These are phyloP conservation scores for Ophiorrhiza pumila DNA, from an alignment of 257 asterid genomes.

Conservation along the genomic window DNA sequence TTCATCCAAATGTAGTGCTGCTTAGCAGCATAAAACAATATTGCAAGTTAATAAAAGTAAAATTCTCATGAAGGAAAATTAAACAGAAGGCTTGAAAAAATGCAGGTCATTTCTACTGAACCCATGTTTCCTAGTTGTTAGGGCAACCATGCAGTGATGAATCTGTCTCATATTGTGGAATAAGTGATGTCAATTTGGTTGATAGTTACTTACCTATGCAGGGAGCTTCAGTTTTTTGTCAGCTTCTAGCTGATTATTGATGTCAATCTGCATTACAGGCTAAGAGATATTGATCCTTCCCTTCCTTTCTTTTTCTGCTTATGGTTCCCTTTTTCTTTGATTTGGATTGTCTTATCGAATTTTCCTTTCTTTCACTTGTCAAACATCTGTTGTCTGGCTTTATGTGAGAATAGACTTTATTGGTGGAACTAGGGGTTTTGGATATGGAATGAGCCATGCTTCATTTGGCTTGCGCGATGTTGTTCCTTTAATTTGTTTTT, in stretches of 20 bases:
- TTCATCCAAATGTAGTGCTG: slow-evolving; percentile 9
- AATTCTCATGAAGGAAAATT: slow-evolving; percentile 17
- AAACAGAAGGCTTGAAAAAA: slow-evolving; percentile 6
- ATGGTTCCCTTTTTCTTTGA: background rate
- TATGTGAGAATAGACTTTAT: background rate
- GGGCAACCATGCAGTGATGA: background rate
- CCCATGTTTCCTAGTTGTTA: slow-evolving; percentile 12
- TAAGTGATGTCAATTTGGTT: slow-evolving; percentile 1
- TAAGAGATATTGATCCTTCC: background rate
- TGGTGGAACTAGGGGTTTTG: background rate
- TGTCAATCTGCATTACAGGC: background rate
- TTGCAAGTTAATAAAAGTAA: slow-evolving; percentile 2
- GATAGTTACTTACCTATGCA: background rate
- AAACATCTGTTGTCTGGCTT: slow-evolving; percentile 6
- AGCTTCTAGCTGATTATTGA: background rate
- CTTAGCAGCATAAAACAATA: slow-evolving; percentile 18
- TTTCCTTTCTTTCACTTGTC: slow-evolving; percentile 13
- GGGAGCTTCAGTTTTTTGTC: slow-evolving; percentile 3
- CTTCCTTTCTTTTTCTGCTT: background rate
- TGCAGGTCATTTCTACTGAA: slow-evolving; percentile 20
- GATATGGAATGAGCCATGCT: background rate
- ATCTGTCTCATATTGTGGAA: background rate
- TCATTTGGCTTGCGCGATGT: background rate
- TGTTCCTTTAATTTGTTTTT: background rate
- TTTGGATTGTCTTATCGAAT: slow-evolving; percentile 21